These are phyloP conservation scores for Haematococcus sp. DNA, from an alignment of 139 green algal genomes.

Conservation along the genomic window DNA sequence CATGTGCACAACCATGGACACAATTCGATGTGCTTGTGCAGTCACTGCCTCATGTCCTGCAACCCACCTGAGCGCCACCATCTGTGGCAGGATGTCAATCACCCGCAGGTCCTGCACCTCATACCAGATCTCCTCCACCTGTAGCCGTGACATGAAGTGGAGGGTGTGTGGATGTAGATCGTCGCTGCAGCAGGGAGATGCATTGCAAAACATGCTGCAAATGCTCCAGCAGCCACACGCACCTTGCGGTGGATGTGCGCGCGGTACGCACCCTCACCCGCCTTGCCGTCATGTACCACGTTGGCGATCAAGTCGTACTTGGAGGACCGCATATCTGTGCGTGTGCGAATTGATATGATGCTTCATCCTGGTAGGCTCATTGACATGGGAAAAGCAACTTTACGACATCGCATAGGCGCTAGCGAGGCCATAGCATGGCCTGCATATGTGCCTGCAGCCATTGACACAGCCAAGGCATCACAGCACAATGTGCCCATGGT, in stretches of 20 bases:
- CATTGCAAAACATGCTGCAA: neutral
- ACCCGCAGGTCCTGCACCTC: constrained; percentile 87
- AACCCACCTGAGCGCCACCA: constrained; percentile 77
- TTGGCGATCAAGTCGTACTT: constrained; percentile 95
- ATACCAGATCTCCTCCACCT: constrained; percentile 50
- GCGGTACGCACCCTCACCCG: constrained; percentile 57
- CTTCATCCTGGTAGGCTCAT: neutral
- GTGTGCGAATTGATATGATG: neutral
- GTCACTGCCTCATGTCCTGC: no score
- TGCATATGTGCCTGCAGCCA: no score
- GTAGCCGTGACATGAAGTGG: no score
- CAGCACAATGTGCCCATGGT: neutral
- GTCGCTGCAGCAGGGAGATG: no score
- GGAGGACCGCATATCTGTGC: constrained; percentile 30
- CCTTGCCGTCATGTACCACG: constrained; percentile 74
- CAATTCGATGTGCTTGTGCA: no score
- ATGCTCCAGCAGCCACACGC: constrained; percentile 15
- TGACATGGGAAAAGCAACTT: neutral
- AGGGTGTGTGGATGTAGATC: no score
- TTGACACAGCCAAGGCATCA: neutral
- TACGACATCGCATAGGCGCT: neutral
- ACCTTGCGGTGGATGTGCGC: constrained; percentile 80
- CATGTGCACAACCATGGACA: no score
- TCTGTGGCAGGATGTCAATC: constrained; percentile 91
- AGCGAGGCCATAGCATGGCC: neutral